These are phyloP conservation scores for Sclerotinia glacialis DNA, from an alignment of 2,329 filamentous ascomycete genomes.

Conservation along the genomic window DNA sequence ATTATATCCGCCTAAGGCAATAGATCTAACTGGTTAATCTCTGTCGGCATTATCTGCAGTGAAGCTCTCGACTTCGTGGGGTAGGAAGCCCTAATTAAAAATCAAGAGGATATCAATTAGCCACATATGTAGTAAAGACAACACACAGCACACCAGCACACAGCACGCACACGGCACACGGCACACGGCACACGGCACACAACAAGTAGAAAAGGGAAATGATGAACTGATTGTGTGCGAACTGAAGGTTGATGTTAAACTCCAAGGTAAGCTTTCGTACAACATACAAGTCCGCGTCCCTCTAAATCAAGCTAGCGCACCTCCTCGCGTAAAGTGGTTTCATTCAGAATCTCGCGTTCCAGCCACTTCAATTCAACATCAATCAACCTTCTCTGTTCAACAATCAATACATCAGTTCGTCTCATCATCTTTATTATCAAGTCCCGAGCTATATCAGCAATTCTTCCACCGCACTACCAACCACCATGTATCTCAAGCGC, in stretches of 20 bases:
- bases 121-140: neutral
- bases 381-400: neutral
- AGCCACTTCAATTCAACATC: constrained; percentile 13
- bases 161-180: too few relatives aligned
- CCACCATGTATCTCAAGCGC: constrained; percentile 56
- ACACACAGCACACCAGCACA: neutral
- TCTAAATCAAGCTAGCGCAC: constrained; percentile 15
- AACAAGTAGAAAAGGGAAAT: neutral
- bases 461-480: neutral
- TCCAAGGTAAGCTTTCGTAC: neutral
- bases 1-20: neutral
- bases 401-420: neutral
- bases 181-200: too few relatives aligned
- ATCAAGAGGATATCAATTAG: too few relatives aligned
- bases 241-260: neutral
- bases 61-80: neutral
- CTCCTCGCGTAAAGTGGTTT: constrained; percentile 17
- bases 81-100: neutral
- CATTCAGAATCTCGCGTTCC: constrained; percentile 4
- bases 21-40: neutral
- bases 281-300: neutral
- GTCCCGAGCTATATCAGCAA: neutral
- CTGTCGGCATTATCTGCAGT: neutral
- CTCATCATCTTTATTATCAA: neutral
- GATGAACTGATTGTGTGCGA: neutral